Evolutionary conservation across 306 rosid genomes (phyloP), one percentile per base, ranked within the genome.

Genomic region (Begonia peltatifolia): DNA sequence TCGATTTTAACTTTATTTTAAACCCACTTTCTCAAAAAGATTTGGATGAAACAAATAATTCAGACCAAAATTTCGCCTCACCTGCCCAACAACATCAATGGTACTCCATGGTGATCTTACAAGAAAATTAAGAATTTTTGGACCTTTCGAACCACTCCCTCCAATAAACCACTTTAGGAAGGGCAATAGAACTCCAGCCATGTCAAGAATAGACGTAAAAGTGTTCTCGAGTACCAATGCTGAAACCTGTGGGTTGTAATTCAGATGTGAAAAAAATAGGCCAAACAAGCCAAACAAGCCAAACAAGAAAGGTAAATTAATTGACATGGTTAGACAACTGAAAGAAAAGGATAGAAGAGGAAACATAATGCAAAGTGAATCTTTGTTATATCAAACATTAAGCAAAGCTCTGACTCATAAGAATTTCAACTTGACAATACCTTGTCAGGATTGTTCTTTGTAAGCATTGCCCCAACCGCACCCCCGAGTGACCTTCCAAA

Each of bases 401-500:
- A 30, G 9, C 38, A 30, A 30, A 30, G 9, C 38, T 5, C 38
- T 3, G 38, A 20, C 23, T 20, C 23, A 20, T 20, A 20, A 20
- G 23, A 20, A 20, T 20, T 20, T 20, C 38, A 5, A 30, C 38
- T 30, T 30, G 1, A 30, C 38, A 23, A 47, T 86, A 92, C 96
- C 94, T 92, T 92, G 61, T 92, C 96, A 14, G 96, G 93, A 65
- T 92, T 92, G 68, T 77, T 81, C 58, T 71, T 83, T 15, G 96
- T 53, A 61, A 92, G 93, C 50, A 77, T 83, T 52, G 99, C 56
- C 63, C 99, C 99, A 75, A 92, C 99, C 46, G 99, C 99, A 67
- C 96, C 99, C 38, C 99, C 99, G 51, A 92, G 99, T 54, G 96
- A 87, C 74, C 99, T 76, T 71, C 99, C 99, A 58, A 87, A 92